These are phyloP conservation scores for Botrytis deweyae DNA, from an alignment of 2,329 filamentous ascomycete species.

Conservation along the genomic window DNA sequence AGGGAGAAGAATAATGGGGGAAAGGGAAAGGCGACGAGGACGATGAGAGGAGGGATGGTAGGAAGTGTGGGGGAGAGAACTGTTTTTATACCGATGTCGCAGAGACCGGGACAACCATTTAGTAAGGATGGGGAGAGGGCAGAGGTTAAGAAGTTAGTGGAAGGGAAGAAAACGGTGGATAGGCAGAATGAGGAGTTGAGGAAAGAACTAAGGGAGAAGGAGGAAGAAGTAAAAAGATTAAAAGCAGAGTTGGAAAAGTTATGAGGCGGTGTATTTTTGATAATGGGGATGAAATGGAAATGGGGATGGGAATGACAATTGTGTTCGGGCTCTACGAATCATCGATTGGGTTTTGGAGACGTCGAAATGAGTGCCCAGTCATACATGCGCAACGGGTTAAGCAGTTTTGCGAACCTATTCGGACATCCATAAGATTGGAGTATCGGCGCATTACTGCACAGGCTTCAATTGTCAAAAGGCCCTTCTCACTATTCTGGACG, in stretches of 20 bases:
- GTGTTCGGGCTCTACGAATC: not conserved
- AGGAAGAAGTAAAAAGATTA: constrained; percentile 31
- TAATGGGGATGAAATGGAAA: too few relatives aligned
- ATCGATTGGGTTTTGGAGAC: not conserved
- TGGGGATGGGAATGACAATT: not conserved
- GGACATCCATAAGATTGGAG: not conserved
- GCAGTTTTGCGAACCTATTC: not conserved
- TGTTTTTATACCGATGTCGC: constrained; percentile 70
- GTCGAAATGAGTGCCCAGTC: too few relatives aligned
- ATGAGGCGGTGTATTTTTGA: not conserved
- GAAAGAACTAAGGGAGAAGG: constrained; percentile 33
- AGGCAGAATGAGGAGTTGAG: constrained; percentile 40
- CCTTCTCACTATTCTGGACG: not conserved
- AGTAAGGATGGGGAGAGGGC: constrained; percentile 67
- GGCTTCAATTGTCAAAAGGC: not conserved
- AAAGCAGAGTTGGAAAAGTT: constrained; percentile 19
- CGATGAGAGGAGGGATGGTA: constrained; percentile 42
- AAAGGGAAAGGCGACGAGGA: constrained; percentile 56
- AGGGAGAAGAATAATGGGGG: constrained; percentile 48
- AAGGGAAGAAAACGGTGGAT: constrained; percentile 63
- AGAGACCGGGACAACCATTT: constrained; percentile 68
- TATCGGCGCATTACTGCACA: not conserved
- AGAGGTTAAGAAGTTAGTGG: constrained; percentile 60
- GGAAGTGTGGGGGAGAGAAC: constrained; percentile 58
- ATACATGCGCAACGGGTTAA: not conserved